Conservation (phyloP, 2,329 filamentous ascomycete genomes). For the Nemania sp. region DNA sequence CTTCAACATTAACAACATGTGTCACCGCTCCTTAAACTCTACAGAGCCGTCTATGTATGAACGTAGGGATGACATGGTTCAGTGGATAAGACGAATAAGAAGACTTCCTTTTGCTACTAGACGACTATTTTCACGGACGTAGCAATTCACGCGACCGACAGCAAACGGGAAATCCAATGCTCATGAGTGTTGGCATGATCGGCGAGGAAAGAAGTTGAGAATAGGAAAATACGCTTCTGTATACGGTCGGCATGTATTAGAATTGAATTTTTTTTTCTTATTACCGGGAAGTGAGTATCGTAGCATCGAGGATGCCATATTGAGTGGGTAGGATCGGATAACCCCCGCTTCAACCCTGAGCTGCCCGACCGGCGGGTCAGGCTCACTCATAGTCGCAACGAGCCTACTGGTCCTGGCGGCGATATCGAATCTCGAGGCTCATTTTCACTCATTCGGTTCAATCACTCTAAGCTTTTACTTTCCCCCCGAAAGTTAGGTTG, state of each 20-base stretch:
- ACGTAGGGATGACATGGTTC: no score
- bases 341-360: conserved; percentile 16
- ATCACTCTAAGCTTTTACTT: neutral
- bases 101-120: no score
- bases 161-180: no score
- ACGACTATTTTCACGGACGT: no score
- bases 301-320: neutral
- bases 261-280: no score
- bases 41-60: neutral
- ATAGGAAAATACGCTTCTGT: no score
- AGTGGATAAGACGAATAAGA: no score
- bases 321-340: conserved; percentile 4
- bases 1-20: neutral
- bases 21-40: neutral
- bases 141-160: no score
- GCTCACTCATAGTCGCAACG: neutral
- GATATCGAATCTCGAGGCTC: neutral
- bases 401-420: neutral
- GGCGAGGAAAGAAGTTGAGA: no score
- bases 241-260: no score
- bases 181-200: no score
- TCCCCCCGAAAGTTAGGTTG: neutral
- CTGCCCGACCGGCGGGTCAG: neutral
- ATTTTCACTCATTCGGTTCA: neutral
- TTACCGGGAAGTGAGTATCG: neutral